Conservation (phyloP, 1,139 yeast genomes). For the Meyerozyma guilliermondii region DNA sequence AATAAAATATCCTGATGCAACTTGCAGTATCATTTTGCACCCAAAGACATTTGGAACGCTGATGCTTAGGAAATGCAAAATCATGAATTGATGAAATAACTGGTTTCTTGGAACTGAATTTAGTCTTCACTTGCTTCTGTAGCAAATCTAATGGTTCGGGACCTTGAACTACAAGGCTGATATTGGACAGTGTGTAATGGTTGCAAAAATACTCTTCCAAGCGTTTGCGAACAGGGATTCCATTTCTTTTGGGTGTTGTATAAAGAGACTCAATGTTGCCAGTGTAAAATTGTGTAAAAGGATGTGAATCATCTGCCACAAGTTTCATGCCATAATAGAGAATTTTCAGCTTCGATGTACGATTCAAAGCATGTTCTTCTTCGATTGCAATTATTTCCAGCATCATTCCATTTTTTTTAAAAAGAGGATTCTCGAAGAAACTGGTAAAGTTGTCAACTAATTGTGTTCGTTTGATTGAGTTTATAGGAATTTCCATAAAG, state of each 20-base stretch:
- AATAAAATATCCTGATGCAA: neutral
- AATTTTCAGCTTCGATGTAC: conserved; percentile 35
- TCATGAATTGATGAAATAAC: neutral
- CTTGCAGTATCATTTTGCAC: conserved; percentile 5
- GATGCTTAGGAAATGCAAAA: neutral
- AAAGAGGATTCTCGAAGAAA: conserved; percentile 46
- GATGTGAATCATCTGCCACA: conserved; percentile 38
- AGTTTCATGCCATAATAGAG: conserved; percentile 55
- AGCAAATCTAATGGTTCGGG: conserved; percentile 57
- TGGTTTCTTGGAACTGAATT: conserved; percentile 14
- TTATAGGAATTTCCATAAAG: conserved; percentile 54
- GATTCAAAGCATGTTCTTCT: conserved; percentile 58
- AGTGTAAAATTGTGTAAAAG: conserved; percentile 42
- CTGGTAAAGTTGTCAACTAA: conserved; percentile 48
- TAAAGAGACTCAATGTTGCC: conserved; percentile 34
- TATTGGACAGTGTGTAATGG: conserved; percentile 33
- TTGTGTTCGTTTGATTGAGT: conserved; percentile 19
- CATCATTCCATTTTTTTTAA: conserved; percentile 34
- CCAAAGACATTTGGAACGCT: neutral
- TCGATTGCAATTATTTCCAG: conserved; percentile 57
- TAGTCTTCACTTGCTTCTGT: conserved; percentile 48
- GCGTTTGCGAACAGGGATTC: conserved; percentile 15
- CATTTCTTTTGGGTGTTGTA: conserved; percentile 10
- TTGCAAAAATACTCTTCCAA: conserved; percentile 11
- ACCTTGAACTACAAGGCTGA: conserved; percentile 56